Base-by-base conservation (phyloP, 2,329 filamentous ascomycete genomes). In the Microcera coccophila region DNA sequence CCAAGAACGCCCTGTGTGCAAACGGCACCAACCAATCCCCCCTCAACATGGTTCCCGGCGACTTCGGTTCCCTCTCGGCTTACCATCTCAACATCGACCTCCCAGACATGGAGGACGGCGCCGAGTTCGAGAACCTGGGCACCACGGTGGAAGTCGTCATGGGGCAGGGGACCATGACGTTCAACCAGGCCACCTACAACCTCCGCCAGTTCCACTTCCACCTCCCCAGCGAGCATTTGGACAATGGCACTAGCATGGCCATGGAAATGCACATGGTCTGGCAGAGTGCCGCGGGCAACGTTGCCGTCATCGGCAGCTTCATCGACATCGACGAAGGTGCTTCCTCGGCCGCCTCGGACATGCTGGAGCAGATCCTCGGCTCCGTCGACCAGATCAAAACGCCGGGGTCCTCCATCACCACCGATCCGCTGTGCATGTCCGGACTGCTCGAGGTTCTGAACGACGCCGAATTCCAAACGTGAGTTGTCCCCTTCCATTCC, bases 141-240 rank as follows among this genome's bases (percentile, higher is more conserved):
- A 71, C 68, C 20, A 78, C 74, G 0, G 65, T 79, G 28, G 70
- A 78, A 55, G 70, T 76, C 34, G 45, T 62, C 4, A 59, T 72
- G 17, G 65, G 69, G 19, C 72, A 72, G 38, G 75, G 75, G 21
- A 72, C 66, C 10, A 68, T 77, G 3, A 63, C 52, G 0, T 56
- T 73, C 18, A 62, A 53, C 2, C 66, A 63, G 21, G 59, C 59
- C 14, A 55, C 63, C 14, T 79, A 72, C 58, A 55, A 50, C 0
- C 64, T 80, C 12, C 62, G 62, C 36, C 78, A 81, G 51, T 81
- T 80, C 63, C 78, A 81, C 60, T 78, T 81, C 63, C 79, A 82
- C 55, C 75, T 75, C 0, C 77, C 79, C 1, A 75, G 74, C 33
- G 79, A 82, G 65, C 79, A 82, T 53, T 68, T 72, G 36, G 64